Evolutionary conservation across 2,329 filamentous ascomycete species (phyloP).

Genomic region (Talaromyces sp.): DNA sequence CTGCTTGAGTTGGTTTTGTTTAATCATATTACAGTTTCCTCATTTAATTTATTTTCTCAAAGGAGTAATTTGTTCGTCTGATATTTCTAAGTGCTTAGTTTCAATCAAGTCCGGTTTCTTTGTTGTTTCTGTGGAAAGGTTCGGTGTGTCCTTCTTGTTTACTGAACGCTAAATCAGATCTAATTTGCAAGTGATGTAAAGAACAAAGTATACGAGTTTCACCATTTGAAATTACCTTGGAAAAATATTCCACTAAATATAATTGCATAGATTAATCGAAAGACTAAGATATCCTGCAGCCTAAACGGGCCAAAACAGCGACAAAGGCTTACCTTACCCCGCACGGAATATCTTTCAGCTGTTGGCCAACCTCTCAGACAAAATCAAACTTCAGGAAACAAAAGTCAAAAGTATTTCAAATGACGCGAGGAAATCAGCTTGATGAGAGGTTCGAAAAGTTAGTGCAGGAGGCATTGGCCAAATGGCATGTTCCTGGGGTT

Average conservation of each 20-base stretch:
- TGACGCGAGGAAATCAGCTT: not conserved
- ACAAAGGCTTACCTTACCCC: not conserved
- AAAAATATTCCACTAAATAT: not conserved
- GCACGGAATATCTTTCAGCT: not conserved
- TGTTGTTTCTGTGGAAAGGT: too few relatives aligned
- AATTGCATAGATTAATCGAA: not conserved
- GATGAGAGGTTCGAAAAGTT: slow-evolving; percentile 5
- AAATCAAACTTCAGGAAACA: not conserved
- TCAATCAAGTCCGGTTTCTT: too few relatives aligned
- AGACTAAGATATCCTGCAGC: not conserved
- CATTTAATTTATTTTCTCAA: too few relatives aligned
- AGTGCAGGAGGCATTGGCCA: slow-evolving; percentile 2
- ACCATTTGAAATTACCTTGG: not conserved
- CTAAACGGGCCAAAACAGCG: not conserved
- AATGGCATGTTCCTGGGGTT: slow-evolving; percentile 11
- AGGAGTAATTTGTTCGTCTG: too few relatives aligned
- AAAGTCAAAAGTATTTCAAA: not conserved
- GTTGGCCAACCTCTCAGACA: not conserved
- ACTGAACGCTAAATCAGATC: too few relatives aligned
- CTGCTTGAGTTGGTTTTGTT: not conserved
- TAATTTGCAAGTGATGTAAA: not conserved
- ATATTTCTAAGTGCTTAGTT: too few relatives aligned
- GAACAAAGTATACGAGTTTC: not conserved
- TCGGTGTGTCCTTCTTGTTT: too few relatives aligned
- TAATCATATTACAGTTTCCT: too few relatives aligned